Evolutionary conservation across 2,329 filamentous ascomycete species (phyloP).

Genomic region (Aspergillus versicolor): DNA sequence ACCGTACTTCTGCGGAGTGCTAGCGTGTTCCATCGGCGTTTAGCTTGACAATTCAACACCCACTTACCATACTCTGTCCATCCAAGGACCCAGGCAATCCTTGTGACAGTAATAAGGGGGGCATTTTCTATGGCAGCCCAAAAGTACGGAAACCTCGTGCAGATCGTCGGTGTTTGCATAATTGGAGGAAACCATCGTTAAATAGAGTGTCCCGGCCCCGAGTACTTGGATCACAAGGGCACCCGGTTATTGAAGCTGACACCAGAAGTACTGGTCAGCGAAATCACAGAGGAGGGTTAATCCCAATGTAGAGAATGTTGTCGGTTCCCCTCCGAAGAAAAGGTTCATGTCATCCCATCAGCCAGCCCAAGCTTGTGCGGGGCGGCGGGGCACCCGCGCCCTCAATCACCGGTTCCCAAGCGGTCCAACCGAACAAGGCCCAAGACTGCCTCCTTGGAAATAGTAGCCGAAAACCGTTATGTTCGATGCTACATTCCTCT

Average conservation of each 20-base stretch:
- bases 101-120: not conserved
- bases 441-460: not conserved
- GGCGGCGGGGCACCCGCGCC: slow-evolving; percentile 1
- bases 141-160: not conserved
- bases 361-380: not conserved
- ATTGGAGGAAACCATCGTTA: not conserved
- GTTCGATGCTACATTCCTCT: not conserved
- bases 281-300: not conserved
- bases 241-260: not conserved
- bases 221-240: not conserved
- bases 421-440: no score
- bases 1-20: not conserved
- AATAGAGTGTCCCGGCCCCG: not conserved
- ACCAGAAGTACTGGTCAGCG: not conserved
- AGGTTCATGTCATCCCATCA: not conserved
- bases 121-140: not conserved
- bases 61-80: not conserved
- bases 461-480: not conserved
- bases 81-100: no score
- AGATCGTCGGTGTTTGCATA: not conserved
- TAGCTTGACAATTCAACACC: not conserved
- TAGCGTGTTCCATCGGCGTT: not conserved
- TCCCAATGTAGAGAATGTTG: not conserved
- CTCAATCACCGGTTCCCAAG: no score
- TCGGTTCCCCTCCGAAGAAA: not conserved